Evolutionary conservation across 306 rosid genomes (phyloP).

Genomic region (Nissolia schottii): DNA sequence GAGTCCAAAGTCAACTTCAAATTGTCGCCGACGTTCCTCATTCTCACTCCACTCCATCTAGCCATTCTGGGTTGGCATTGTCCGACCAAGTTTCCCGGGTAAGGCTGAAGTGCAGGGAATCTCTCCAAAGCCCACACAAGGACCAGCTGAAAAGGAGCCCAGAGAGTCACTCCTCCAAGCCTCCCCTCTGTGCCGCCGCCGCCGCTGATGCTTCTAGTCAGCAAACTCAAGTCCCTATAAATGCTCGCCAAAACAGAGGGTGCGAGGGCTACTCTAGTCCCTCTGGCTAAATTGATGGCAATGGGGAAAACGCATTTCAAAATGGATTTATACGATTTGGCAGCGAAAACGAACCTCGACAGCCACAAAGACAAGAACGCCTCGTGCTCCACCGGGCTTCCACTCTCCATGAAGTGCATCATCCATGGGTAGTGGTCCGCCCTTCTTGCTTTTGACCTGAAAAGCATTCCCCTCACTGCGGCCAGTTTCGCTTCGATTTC

Average conservation of each 20-base stretch:
- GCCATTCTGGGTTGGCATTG: constrained; percentile 25
- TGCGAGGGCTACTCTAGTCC: constrained; percentile 49
- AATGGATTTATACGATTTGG: neutral
- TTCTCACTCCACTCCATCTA: constrained; percentile 27
- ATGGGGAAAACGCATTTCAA: constrained; percentile 28
- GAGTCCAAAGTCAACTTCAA: constrained; percentile 6
- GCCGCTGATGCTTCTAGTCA: neutral
- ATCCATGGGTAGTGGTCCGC: constrained; percentile 31
- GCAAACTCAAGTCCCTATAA: constrained; percentile 31
- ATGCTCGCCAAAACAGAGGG: constrained; percentile 50
- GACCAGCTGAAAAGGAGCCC: constrained; percentile 46
- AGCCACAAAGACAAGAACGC: constrained; percentile 50
- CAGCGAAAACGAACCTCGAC: constrained; percentile 45
- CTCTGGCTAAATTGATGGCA: constrained; percentile 43
- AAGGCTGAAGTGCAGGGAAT: constrained; percentile 23
- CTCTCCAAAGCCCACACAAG: constrained; percentile 60
- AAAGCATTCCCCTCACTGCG: neutral
- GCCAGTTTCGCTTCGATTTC: neutral
- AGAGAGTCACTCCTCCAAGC: neutral
- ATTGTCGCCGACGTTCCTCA: neutral
- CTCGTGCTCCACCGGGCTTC: constrained; percentile 38
- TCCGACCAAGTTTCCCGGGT: neutral
- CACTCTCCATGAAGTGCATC: constrained; percentile 35
- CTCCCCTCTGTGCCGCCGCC: neutral
- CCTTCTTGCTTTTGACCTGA: constrained; percentile 8